These are phyloP conservation scores for Vitis hybrid DNA, from an alignment of 177 flowering plant genomes.

Conservation along the genomic window DNA sequence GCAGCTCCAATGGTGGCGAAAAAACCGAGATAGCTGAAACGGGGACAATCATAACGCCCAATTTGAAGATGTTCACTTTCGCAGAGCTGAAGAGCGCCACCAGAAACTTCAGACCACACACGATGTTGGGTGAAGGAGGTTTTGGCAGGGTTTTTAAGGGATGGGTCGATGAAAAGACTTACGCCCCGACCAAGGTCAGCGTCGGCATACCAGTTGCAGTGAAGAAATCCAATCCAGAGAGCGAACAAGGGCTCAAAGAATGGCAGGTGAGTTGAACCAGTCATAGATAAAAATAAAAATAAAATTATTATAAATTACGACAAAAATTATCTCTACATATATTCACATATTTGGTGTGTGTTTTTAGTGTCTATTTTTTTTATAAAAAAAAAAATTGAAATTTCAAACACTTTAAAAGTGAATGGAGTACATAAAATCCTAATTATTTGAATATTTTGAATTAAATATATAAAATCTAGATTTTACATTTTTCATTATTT, in stretches of 20 bases:
- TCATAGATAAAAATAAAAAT: too few relatives aligned
- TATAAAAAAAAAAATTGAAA: too few relatives aligned
- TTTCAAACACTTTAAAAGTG: too few relatives aligned
- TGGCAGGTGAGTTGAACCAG: conserved; percentile 30
- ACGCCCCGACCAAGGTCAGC: conserved; percentile 33
- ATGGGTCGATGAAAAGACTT: conserved; percentile 39
- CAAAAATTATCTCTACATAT: too few relatives aligned
- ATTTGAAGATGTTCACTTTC: conserved; percentile 28
- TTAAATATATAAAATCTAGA: too few relatives aligned
- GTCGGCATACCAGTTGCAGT: conserved; percentile 46
- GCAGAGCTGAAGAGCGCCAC: conserved; percentile 43
- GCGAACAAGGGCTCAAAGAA: conserved; percentile 37
- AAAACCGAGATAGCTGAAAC: background rate
- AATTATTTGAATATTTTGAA: too few relatives aligned
- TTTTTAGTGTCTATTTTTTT: too few relatives aligned
- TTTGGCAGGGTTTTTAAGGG: conserved; percentile 54
- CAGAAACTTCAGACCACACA: conserved; percentile 40
- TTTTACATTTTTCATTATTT: too few relatives aligned
- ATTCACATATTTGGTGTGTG: too few relatives aligned
- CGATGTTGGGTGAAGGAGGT: conserved; percentile 47
- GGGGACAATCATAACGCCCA: conserved; percentile 14
- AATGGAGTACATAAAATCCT: too few relatives aligned
- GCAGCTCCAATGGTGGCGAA: background rate
- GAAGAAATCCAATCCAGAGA: conserved; percentile 41
- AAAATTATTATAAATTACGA: too few relatives aligned